Percentiles rank a stretch among this genome's conserved stretches.
phyloP scores from a whole-genome alignment of 2,329 filamentous ascomycete species.

The Fusarium sp. region DNA sequence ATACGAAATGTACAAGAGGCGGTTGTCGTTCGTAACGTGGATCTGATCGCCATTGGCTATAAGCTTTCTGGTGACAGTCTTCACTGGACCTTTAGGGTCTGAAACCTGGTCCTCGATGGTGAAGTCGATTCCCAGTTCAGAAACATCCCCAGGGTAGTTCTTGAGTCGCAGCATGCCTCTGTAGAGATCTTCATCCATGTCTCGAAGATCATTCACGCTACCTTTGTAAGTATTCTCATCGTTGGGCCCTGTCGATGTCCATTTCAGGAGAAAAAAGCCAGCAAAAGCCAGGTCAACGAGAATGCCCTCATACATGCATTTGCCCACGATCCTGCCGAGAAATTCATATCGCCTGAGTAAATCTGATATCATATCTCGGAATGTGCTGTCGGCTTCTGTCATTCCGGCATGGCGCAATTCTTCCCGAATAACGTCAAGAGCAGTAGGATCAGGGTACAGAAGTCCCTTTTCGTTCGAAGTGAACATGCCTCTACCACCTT shows the following conservation, averaged over 20 bases:
- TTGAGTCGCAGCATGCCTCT: slow-evolving; percentile 85
- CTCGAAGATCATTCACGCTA: slow-evolving; percentile 93
- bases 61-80: slow-evolving; percentile 78
- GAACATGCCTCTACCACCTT: slow-evolving; percentile 68
- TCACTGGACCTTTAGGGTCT: slow-evolving; percentile 55
- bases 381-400: slow-evolving; percentile 63
- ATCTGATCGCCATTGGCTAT: slow-evolving; percentile 79
- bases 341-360: slow-evolving; percentile 86
- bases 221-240: slow-evolving; percentile 81
- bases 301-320: slow-evolving; percentile 97
- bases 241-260: slow-evolving; percentile 76
- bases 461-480: slow-evolving; percentile 85
- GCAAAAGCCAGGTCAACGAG: slow-evolving; percentile 93
- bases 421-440: slow-evolving; percentile 74
- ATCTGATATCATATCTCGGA: slow-evolving; percentile 64
- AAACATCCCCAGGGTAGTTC: slow-evolving; percentile 82
- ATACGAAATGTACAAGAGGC: slow-evolving; percentile 92
- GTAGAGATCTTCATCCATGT: slow-evolving; percentile 91
- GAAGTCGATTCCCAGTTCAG: slow-evolving; percentile 80
- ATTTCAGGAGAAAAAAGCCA: slow-evolving; percentile 95
- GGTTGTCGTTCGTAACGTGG: slow-evolving; percentile 89
- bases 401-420: slow-evolving; percentile 62
- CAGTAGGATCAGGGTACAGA: slow-evolving; percentile 86
- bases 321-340: slow-evolving; percentile 89
- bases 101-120: slow-evolving; percentile 80